Percentiles rank a stretch among this genome's conserved stretches.
Conservation (phyloP, 2,329 filamentous ascomycete genomes). For the Erysiphe pulchra region DNA sequence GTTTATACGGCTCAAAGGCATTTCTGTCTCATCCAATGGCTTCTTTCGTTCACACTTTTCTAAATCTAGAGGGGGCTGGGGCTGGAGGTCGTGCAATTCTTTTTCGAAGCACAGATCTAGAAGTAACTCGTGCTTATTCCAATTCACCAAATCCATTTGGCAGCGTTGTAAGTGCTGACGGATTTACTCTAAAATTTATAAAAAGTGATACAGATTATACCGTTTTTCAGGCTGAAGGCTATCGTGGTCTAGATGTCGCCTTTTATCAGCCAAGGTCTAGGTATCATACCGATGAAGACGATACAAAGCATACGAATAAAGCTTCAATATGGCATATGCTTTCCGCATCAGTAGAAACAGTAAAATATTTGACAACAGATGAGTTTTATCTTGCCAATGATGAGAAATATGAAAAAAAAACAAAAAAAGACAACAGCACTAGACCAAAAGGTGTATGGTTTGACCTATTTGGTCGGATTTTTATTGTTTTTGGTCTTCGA, state of each 20-base stretch:
- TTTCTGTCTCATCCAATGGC: conserved; percentile 66
- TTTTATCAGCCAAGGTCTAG: conserved; percentile 68
- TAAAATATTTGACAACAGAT: conserved; percentile 43
- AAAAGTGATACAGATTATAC: conserved; percentile 75
- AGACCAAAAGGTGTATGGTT: conserved; percentile 56
- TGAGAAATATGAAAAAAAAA: conserved; percentile 38
- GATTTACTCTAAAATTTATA: conserved; percentile 55
- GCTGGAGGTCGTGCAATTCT: conserved; percentile 70
- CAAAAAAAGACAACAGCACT: conserved; percentile 5
- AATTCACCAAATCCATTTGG: conserved; percentile 55
- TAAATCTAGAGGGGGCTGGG: conserved; percentile 87
- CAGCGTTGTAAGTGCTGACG: conserved; percentile 57
- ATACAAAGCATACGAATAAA: conserved; percentile 49
- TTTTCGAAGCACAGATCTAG: conserved; percentile 68
- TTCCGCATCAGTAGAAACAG: conserved; percentile 52
- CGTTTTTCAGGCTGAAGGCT: conserved; percentile 54
- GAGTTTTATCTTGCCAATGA: conserved; percentile 35
- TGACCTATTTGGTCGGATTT: conserved; percentile 58
- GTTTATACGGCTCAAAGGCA: conserved; percentile 60
- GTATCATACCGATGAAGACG: conserved; percentile 83
- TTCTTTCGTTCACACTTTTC: conserved; percentile 59
- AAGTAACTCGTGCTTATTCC: conserved; percentile 59
- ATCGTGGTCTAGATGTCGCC: conserved; percentile 74
- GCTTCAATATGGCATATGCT: conserved; percentile 82
- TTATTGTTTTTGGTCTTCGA: conserved; percentile 55